Evolutionary conservation across 192 early-diverging fungal genomes (phyloP), one percentile per base, ranked within the genome.

Genomic region (Thoreauomyces humboldtii): DNA sequence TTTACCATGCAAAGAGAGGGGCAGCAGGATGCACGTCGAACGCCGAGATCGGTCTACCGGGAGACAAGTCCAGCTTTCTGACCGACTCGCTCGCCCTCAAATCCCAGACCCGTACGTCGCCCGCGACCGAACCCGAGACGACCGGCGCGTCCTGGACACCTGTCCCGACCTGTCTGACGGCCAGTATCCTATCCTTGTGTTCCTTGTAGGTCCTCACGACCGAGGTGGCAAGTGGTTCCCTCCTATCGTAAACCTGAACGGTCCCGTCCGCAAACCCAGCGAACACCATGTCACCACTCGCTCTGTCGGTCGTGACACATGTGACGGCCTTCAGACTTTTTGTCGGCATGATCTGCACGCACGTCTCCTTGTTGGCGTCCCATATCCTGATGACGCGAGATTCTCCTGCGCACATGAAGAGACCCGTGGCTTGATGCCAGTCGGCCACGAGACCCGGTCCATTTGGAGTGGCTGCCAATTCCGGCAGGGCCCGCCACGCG

Each of bases 331-430:
- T 72, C 37, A 69, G 63, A 6, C 79, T 76, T 65, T 74, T 66
- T 1, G 84, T 84, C 0, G 84, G 80, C 58, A 88, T 81, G 61
- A 78, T 77, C 87, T 77, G 83, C 15, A 88, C 71, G 35, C 84
- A 87, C 25, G 88, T 62, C 61, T 93, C 92, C 33, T 83, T 79
- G 9, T 87, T 79, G 11, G 89, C 88, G 77, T 92, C 90, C 92
- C 92, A 93, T 0, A 93, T 79, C 42, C 84, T 75, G 50, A 92
- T 86, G 14, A 83, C 57, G 14, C 80, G 59, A 5, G 78, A 72
- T 66, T 89, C 88, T 19, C 92, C 92, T 37, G 81, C 81, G 21
- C 87, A 81, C 22, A 88, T 70, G 0, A 93, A 66, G 0, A 69
- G 62, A 7, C 90, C 92, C 17, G 80, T 72, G 25, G 65, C 62